Base-by-base conservation (phyloP, 805 yeast species). In the Lachancea kluyveri region DNA sequence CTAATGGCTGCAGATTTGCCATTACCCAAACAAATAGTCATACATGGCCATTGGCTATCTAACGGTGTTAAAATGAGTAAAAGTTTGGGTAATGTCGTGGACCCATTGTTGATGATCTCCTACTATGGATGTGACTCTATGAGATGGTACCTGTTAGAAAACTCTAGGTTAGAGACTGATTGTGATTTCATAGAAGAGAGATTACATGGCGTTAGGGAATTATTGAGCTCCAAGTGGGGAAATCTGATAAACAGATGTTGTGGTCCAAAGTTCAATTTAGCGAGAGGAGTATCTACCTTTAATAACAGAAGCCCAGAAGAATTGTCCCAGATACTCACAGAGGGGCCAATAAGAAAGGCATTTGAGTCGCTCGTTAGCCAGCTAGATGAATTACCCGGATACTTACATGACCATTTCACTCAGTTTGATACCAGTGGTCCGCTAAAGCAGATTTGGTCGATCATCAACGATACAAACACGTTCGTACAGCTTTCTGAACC, bases 41-140 rank as follows among this genome's bases (percentile, higher is more conserved):
- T 92, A 2, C 98, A 92, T 62, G 79, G 94, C 5, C 98, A 92
- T 56, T 92, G 97, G 97, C 64, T 88, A 14, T 72, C 81, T 56
- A 80, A 77, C 20, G 97, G 97, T 0, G 64, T 75, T 26, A 92
- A 92, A 52, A 92, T 92, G 98, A 83, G 95, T 30, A 92, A 92
- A 48, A 79, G 94, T 35, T 61, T 77, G 33, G 96, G 96, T 0
- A 92, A 92, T 52, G 96, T 90, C 7, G 94, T 90, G 4, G 96
- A 92, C 48, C 98, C 98, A 0, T 51, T 82, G 12, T 71, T 62
- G n/a, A 66, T 79, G 18, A 64, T 74, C 4, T 64, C 71, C 0
- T 54, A 65, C 24, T 84, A 81, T 46, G 95, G 87, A 0, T 55
- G 67, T n/a, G 92, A 83, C 54, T 59, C 83, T 0, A 59, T 87